Conservation (phyloP, 495 filamentous ascomycete species). For the Xylaria intraflava region DNA sequence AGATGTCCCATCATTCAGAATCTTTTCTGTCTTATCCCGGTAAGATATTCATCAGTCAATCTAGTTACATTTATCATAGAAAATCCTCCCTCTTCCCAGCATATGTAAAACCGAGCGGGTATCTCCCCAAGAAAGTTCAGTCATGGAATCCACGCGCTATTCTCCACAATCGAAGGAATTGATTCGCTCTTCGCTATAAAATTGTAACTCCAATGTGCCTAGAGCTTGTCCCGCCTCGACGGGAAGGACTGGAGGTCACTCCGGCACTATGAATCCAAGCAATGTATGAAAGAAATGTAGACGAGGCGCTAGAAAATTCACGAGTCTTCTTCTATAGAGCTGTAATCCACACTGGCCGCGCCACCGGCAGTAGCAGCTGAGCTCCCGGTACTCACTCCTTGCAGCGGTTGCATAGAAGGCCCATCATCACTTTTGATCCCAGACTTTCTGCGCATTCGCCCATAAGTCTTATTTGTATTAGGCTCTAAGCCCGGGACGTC, state of each 20-base stretch:
- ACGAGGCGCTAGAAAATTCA: neutral
- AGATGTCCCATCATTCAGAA: neutral
- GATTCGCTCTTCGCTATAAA: neutral
- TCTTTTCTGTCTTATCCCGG: neutral
- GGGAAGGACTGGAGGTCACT: neutral
- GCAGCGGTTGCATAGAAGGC: slow-evolving; percentile 1
- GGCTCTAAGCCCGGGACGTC: slow-evolving; percentile 17
- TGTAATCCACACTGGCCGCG: slow-evolving; percentile 36
- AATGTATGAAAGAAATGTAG: neutral
- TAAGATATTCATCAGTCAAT: neutral
- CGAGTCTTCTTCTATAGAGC: slow-evolving; percentile 33
- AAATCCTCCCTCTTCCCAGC: neutral
- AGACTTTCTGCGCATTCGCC: slow-evolving; percentile 7
- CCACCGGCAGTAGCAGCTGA: slow-evolving; percentile 40
- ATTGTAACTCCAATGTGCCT: neutral
- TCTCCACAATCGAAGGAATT: neutral
- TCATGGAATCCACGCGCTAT: neutral
- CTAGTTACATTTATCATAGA: neutral
- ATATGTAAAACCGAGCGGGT: neutral
- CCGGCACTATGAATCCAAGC: neutral
- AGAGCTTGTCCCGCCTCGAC: neutral
- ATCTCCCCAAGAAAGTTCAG: neutral
- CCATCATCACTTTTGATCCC: slow-evolving; percentile 1
- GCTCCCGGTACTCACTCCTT: slow-evolving; percentile 30
- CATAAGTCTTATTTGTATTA: slow-evolving; percentile 15